Conservation (phyloP, 2,329 filamentous ascomycete species). For the Phaeosphaeriaceae sp. region DNA sequence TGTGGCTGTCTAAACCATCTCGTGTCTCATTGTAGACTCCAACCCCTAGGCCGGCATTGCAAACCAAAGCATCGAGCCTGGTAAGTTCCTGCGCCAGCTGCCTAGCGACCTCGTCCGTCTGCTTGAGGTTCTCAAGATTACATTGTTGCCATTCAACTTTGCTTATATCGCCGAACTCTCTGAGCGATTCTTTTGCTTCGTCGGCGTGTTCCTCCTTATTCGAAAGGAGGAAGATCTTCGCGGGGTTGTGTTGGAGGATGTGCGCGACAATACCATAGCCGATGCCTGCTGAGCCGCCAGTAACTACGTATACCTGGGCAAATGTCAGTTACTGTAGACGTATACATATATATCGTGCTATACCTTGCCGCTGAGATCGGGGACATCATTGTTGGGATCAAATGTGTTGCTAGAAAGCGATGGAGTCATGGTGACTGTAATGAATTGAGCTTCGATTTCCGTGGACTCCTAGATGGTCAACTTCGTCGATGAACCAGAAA, state of each 20-base stretch:
- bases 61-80: conserved; percentile 57
- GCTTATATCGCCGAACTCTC: conserved; percentile 53
- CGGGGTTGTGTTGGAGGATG: conserved; percentile 59
- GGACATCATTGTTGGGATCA: conserved; percentile 51
- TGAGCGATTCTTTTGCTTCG: conserved; percentile 53
- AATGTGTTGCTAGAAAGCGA: conserved; percentile 43
- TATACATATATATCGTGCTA: not conserved
- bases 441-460: not conserved
- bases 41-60: conserved; percentile 60
- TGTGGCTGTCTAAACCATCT: conserved; percentile 61
- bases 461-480: not conserved
- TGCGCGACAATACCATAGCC: conserved; percentile 62
- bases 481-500: not conserved
- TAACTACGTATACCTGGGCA: conserved; percentile 56
- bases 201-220: conserved; percentile 59
- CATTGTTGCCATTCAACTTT: conserved; percentile 57
- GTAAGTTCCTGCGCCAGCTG: conserved; percentile 52
- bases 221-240: conserved; percentile 58
- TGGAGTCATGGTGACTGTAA: conserved; percentile 11
- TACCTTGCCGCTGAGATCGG: conserved; percentile 50
- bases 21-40: conserved; percentile 58
- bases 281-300: conserved; percentile 59
- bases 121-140: conserved; percentile 56
- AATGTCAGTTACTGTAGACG: not conserved
- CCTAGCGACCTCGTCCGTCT: conserved; percentile 57